Evolutionary conservation across 1,139 yeast genomes (phyloP).

Genomic region (Lodderomyces orthopsilosis): DNA sequence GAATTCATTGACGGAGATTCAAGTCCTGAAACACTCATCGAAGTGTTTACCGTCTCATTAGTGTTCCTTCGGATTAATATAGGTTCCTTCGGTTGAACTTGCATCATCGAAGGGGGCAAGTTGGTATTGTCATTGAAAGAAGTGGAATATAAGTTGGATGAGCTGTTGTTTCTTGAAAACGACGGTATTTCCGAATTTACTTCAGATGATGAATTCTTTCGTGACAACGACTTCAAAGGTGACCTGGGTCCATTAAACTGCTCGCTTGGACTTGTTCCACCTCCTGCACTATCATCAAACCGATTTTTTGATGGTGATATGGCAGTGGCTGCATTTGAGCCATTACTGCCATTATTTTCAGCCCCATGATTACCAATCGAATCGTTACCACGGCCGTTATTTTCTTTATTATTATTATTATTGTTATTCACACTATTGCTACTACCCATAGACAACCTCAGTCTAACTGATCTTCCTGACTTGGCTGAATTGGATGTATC

Average conservation of each 20-base stretch:
- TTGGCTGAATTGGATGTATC: conserved; percentile 54
- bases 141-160: conserved; percentile 12
- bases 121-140: conserved; percentile 17
- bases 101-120: conserved; percentile 68
- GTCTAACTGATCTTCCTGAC: conserved; percentile 49
- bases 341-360: neutral
- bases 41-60: conserved; percentile 21
- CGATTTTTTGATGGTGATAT: neutral
- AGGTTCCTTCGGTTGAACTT: conserved; percentile 66
- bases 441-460: conserved; percentile 34
- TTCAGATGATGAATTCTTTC: conserved; percentile 34
- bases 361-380: neutral
- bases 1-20: conserved; percentile 10
- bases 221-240: conserved; percentile 35
- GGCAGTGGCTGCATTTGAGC: neutral
- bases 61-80: conserved; percentile 49
- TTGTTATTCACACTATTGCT: conserved; percentile 10
- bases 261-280: conserved; percentile 13
- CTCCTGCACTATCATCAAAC: neutral
- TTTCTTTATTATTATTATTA: conserved; percentile 14
- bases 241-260: conserved; percentile 15
- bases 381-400: conserved; percentile 7
- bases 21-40: conserved; percentile 13
- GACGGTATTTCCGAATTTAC: conserved; percentile 9
- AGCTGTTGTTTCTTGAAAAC: conserved; percentile 13